Base-by-base conservation (phyloP, 345 rosid genomes). In the Boechera divaricarpa region DNA sequence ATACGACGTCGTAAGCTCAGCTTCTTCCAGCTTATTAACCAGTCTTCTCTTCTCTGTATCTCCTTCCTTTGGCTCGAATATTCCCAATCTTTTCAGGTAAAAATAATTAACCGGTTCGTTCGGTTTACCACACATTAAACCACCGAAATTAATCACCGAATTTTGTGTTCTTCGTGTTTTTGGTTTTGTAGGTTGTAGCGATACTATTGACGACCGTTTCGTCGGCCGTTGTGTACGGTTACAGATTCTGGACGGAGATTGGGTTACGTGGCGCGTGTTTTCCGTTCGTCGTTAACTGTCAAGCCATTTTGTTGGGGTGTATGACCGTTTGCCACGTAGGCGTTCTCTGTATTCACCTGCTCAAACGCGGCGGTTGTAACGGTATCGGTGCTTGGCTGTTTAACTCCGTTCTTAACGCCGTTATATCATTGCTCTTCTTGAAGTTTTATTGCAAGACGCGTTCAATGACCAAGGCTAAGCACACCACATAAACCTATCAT, bases 21-120 rank as follows among this genome's bases (percentile, higher is more conserved):
- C 16, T 79, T 77, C 76, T 92, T 88, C 77, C 97, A 86, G 79
- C 77, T 92, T 3, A 73, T 86, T 10, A 92, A 90, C 83, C 90
- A 89, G 63, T 89, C 97, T 3, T 81, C 88, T 60, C 81, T 90
- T 31, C 82, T 89, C 12, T 82, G 87, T 52, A 87, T 83, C 87
- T 89, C 98, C 5, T 94, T 94, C 77, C 75, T 94, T 18, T 94
- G 98, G 98, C 94, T 94, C 0, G 98, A 94, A 68, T 94, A 82
- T 75, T 92, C 97, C 0, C 98, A 94, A 64, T 92, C 98, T 0
- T 92, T 87, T 36, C 98, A 94, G 82, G 97, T 91, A 3, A 3
- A 31, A 48, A 8, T 3, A 26, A 3, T 9, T 2, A 47, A 63
- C 76, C 76, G 77, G 63, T 49, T 66, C 51, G 63, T 41, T 59